Percentiles rank a stretch among this genome's conserved stretches.
phyloP scores from a whole-genome alignment of 2,329 filamentous ascomycete genomes.

The Cytospora leucostoma region DNA sequence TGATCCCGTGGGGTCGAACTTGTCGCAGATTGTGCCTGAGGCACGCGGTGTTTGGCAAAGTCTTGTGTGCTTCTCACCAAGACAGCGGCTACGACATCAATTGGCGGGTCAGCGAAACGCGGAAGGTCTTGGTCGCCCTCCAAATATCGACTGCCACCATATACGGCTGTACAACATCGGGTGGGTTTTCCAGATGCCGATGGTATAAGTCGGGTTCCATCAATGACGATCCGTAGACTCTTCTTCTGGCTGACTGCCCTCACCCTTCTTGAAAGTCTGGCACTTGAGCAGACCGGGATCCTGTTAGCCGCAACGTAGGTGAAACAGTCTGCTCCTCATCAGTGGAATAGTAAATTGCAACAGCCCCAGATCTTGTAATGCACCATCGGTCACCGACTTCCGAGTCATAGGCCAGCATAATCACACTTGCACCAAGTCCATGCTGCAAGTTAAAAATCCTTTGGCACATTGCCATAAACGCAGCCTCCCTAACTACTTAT shows the following conservation, averaged over 20 bases:
- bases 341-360: too few species aligned
- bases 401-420: not conserved
- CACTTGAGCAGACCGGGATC: too few species aligned
- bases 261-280: too few species aligned
- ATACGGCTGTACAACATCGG: not conserved
- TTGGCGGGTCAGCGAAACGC: not conserved
- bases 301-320: too few species aligned
- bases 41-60: not conserved
- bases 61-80: not conserved
- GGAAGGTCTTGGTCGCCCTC: not conserved
- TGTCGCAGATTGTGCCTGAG: not conserved
- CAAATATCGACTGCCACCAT: not conserved
- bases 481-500: constrained; percentile 11
- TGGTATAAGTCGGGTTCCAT: not conserved
- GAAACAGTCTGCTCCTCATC: too few species aligned
- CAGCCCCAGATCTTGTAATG: too few species aligned
- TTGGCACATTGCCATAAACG: constrained; percentile 7
- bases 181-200: not conserved
- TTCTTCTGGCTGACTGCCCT: too few species aligned
- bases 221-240: not conserved
- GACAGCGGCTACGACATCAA: not conserved
- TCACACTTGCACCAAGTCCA: not conserved
- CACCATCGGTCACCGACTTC: too few species aligned
- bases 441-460: not conserved
- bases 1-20: not conserved